phyloP scores from a whole-genome alignment of 202 grass and related monocot species.

The Bolboschoenoplectus hybrid region DNA sequence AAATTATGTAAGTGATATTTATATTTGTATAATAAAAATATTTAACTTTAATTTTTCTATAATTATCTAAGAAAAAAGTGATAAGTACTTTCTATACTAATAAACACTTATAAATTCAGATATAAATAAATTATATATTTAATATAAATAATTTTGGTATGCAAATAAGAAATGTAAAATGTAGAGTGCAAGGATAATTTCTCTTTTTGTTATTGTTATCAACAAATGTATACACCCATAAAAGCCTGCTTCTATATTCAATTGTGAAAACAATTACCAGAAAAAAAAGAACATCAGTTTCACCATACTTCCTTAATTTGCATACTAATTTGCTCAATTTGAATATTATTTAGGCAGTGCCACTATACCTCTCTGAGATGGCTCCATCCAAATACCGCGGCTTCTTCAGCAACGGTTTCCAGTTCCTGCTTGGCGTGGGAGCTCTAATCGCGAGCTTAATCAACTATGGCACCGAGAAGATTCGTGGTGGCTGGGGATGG shows the following conservation, averaged over 20 bases:
- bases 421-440: conserved; percentile 58
- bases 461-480: conserved; percentile 74
- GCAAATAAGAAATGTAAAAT: no score
- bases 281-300: not conserved
- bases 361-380: conserved; percentile 82
- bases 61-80: no score
- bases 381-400: conserved; percentile 61
- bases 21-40: no score
- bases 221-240: not conserved
- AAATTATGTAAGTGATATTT: no score
- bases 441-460: conserved; percentile 52
- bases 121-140: no score
- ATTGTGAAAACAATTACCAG: not conserved
- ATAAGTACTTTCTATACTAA: no score
- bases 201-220: not conserved
- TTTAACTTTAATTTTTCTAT: no score
- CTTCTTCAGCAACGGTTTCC: conserved; percentile 67
- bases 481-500: conserved; percentile 60
- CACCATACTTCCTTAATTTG: not conserved
- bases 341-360: conserved; percentile 51
- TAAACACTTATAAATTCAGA: no score
- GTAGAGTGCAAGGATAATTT: no score
- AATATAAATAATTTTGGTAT: no score
- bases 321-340: conserved; percentile 18
- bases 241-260: not conserved